phyloP scores from a whole-genome alignment of 306 rosid species.

The Gastrolobium bilobum region DNA sequence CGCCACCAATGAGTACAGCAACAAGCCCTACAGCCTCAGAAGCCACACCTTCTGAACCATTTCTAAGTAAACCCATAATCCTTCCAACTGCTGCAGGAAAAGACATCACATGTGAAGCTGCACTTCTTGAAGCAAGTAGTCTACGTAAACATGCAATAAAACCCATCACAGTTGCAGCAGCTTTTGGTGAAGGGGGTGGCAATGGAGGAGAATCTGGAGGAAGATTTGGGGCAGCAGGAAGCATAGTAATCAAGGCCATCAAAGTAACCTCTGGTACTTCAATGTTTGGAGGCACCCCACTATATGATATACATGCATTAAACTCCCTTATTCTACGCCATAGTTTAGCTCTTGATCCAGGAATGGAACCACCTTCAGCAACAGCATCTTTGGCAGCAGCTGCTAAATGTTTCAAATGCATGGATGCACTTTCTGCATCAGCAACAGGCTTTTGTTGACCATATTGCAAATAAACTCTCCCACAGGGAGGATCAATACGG shows the following conservation, averaged over 20 bases:
- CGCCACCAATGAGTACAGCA: slow-evolving; percentile 97
- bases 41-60: slow-evolving; percentile 98
- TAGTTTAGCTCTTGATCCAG: slow-evolving; percentile 98
- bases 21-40: slow-evolving; percentile 97
- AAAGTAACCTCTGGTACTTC: slow-evolving; percentile 98
- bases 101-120: slow-evolving; percentile 95
- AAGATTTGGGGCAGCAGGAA: slow-evolving; percentile 97
- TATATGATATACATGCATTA: slow-evolving; percentile 90
- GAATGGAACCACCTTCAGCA: slow-evolving; percentile 98
- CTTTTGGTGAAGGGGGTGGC: slow-evolving; percentile 99
- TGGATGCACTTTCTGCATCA: slow-evolving; percentile 83
- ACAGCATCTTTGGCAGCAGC: slow-evolving; percentile 99
- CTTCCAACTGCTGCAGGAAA: slow-evolving; percentile 99
- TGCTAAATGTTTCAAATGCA: slow-evolving; percentile 95
- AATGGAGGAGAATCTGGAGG: slow-evolving; percentile 99
- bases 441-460: slow-evolving; percentile 68
- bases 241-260: slow-evolving; percentile 99
- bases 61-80: slow-evolving; percentile 96
- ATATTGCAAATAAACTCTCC: slow-evolving; percentile 83
- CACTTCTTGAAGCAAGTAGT: slow-evolving; percentile 90
- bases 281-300: slow-evolving; percentile 82
- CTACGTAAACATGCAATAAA: slow-evolving; percentile 93
- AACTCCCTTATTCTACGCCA: slow-evolving; percentile 99
- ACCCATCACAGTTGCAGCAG: slow-evolving; percentile 99
- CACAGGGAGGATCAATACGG: slow-evolving; percentile 97